Evolutionary conservation across 352 stramenopile species (phyloP), one percentile per base, ranked within the genome.

Genomic region (Phytopythium aichiense): DNA sequence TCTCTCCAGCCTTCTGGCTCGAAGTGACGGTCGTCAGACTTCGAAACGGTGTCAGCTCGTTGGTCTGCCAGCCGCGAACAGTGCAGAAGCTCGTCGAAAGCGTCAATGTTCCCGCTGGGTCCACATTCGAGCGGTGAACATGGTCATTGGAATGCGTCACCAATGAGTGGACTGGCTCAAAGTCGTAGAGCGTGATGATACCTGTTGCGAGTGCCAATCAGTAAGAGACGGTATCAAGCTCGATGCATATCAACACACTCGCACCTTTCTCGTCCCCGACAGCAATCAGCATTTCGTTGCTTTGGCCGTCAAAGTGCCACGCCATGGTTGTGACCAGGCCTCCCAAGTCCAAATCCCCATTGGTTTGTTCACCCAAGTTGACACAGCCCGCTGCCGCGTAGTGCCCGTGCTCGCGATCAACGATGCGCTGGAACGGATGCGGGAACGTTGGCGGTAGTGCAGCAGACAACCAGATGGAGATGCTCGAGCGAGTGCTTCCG

Each of bases 381-480:
- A 7, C n/a, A n/a, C 8, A 7, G n/a, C 5, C 16, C 7, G 11
- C 22, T 6, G 49, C 28, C 22, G 1, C 11, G 7, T 45, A 20
- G 6, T 18, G 20, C 8, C 30, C 33, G 28, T 58, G 52, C 30
- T 46, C 13, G 30, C n/a, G 18, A 2, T 58, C 52, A 9, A 46
- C 13, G 12, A 58, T 30, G 16, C 52, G 23, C 28, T 58, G 33
- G 23, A 58, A 58, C 12, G 50, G 50, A 28, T 69, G 57, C 0
- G 46, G 30, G 13, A 67, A 67, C 31, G 65, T 12, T n/a, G 71
- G 65, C 9, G 67, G 59, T n/a, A 77, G 61, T 7, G 75, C 60
- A 4, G 64, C 54, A 8, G 63, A 74, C 6, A 67, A 73, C 77
- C 77, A 87, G 40, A 87, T 56, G 18, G 77, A 74, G 8, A 87